Base-by-base conservation (phyloP, 768 basidiomycete species). In the Leucocoprinus sp. region DNA sequence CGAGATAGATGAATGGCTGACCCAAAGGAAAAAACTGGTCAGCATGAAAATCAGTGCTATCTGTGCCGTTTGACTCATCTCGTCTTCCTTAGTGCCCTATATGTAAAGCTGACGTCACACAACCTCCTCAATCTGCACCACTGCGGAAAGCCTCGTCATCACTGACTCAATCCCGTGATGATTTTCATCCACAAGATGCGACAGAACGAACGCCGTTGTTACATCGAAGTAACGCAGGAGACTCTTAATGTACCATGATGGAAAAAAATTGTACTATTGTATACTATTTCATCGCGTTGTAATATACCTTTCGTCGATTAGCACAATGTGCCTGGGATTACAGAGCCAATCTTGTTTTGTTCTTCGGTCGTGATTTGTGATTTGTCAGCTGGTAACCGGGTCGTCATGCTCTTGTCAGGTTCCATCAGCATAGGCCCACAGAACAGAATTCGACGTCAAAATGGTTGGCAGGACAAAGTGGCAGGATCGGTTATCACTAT, bases 1-100 rank as follows among this genome's bases (percentile, higher is more conserved):
- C 27, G 95, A 97, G 60, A 78, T 96, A 29, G 91, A 93, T 60
- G 75, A 84, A 52, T 98, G 95, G 95, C 65, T 98, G 49, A 83
- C 93, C 45, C 80, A 85, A 50, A 78, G 89, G 62, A 90, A 93
- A 71, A 96, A 96, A 69, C 64, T 95, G 62, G 93, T 93, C 57
- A 57, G 84, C 39, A 11, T 48, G 29, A 21, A 40, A 44, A 42
- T 22, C 49, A 33, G 42, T 15, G 26, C 24, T 24, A 1, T n/a
- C 31, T 26, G 15, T 49, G 27, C 46, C n/a, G n/a, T 34, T 50
- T 7, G 24, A 14, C 18, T 40, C 24, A 39, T 1, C 26, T 35
- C 49, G 43, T 43, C 26, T 34, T 50, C 49, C 44, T 0, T 53
- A 95, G 91, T 96, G 92, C 55, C 92, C 92, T 4, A 72, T 93